Conservation (phyloP, 2,329 filamentous ascomycete genomes). For the Amesomyces nigricolor region DNA sequence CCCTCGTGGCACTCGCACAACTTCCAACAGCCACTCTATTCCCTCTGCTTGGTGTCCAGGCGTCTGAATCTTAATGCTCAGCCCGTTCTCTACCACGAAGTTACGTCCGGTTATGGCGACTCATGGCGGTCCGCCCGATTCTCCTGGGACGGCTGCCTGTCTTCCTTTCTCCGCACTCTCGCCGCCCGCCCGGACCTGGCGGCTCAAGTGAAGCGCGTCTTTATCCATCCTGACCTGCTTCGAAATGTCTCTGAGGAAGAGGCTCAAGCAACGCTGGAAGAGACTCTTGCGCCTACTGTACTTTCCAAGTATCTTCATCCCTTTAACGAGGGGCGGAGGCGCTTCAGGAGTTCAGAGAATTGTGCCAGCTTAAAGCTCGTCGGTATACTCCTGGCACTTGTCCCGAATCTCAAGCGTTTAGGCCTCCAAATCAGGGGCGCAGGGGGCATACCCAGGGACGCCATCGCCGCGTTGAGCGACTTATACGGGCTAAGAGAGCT, state of each 20-base stretch:
- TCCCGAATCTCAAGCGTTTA: neutral
- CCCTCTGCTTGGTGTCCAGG: conserved; percentile 22
- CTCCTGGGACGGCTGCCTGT: conserved; percentile 22
- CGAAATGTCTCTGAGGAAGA: neutral
- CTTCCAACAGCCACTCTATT: conserved; percentile 15
- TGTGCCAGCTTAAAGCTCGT: neutral
- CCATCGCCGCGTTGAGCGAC: neutral
- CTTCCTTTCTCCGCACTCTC: conserved; percentile 22
- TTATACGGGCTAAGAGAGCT: too few species aligned
- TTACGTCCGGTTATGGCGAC: conserved; percentile 25
- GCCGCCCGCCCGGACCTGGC: conserved; percentile 20
- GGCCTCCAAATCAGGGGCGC: neutral
- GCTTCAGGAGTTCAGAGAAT: neutral
- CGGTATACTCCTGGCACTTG: neutral
- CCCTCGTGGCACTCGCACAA: conserved; percentile 24
- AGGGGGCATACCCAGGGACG: neutral
- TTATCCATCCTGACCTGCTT: neutral
- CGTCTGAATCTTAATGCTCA: conserved; percentile 19
- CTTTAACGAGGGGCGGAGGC: too few species aligned
- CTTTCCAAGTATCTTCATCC: too few species aligned
- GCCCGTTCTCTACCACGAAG: conserved; percentile 24
- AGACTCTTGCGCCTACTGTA: neutral
- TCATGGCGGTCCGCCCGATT: conserved; percentile 22
- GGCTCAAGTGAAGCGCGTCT: conserved; percentile 6
- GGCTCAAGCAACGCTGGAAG: neutral